Evolutionary conservation across 257 asterid species (phyloP), one percentile per base, ranked within the genome.

Genomic region (Craterostigma plantagineum): DNA sequence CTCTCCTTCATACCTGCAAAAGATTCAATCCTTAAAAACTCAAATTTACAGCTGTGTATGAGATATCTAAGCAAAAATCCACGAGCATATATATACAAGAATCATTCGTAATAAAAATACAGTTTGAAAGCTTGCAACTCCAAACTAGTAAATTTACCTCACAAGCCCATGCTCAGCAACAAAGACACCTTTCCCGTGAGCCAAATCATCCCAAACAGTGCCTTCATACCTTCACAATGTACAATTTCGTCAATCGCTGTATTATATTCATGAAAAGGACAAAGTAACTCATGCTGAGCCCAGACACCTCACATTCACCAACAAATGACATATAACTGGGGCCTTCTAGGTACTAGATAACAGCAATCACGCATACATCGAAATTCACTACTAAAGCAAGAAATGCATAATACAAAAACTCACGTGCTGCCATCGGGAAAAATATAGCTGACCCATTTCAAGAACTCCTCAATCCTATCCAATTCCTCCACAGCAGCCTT

Each of bases 201-300:
- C 98, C 68, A 67, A 49, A 64, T 90, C 98, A 77, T 90, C 98
- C 98, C 98, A 90, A 33, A 90, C 95, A 48, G 98, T 90, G 63
- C 98, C 98, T 77, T 90, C 98, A 60, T 83, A 90, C 72, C 98
- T 90, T 68, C 18, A 44, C n/a, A n/a, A n/a, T n/a, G 23, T 45
- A 44, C 46, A 52, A 30, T 23, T 10, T 9, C 49, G 30, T 11
- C 38, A 51, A 33, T 14, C 37, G 6, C 30, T 23, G 30, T 2
- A 23, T 23, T 23, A 23, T 6, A 23, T 23, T 23, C 30, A 23
- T 23, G 30, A 23, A 23, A 6, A 23, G 30, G 30, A 23, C 30
- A 23, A 2, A 23, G 30, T 6, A 50, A 51, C 14, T 7, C 38
- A 15, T 0, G 18, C 12, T 23, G 34, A 53, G 39, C 35, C 34